phyloP scores from a whole-genome alignment of 257 asterid species.

The Lycium ferocissimum region DNA sequence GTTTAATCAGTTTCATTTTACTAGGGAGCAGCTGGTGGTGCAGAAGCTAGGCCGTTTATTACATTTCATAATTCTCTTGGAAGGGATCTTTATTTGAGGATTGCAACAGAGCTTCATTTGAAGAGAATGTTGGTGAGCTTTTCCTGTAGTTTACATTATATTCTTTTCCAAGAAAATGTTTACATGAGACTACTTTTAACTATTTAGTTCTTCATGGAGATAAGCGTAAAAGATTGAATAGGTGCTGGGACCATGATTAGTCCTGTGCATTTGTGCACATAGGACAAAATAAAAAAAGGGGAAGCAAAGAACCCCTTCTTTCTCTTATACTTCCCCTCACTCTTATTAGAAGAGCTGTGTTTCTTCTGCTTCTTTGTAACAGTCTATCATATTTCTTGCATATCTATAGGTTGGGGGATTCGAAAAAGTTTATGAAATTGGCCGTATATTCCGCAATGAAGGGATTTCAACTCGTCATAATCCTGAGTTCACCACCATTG shows the following conservation, averaged over 20 bases:
- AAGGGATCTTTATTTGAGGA: slow-evolving; percentile 93
- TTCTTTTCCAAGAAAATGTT: background rate
- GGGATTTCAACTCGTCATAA: slow-evolving; percentile 99
- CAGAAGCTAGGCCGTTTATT: slow-evolving; percentile 99
- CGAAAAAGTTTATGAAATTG: slow-evolving; percentile 94
- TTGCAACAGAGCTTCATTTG: slow-evolving; percentile 97
- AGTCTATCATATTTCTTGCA: slow-evolving; percentile 20
- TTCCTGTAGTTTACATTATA: slow-evolving; percentile 24
- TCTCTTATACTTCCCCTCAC: background rate
- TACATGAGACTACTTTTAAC: background rate
- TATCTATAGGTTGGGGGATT: slow-evolving; percentile 87
- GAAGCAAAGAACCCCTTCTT: background rate
- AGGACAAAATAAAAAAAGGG: background rate
- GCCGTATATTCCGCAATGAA: slow-evolving; percentile 94
- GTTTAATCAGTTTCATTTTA: slow-evolving; percentile 43
- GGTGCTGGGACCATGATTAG: background rate
- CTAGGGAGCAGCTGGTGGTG: slow-evolving; percentile 99
- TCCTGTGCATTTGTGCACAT: slow-evolving; percentile 12
- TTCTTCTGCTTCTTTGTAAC: slow-evolving; percentile 18
- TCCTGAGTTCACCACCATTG: slow-evolving; percentile 99
- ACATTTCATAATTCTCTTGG: slow-evolving; percentile 98
- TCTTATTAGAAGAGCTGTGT: background rate
- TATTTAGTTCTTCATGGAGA: slow-evolving; percentile 18
- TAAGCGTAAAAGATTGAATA: background rate
- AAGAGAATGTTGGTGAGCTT: slow-evolving; percentile 95